These are phyloP conservation scores for Aspergillus neoniger DNA, from an alignment of 2,329 filamentous ascomycete species.

Conservation along the genomic window DNA sequence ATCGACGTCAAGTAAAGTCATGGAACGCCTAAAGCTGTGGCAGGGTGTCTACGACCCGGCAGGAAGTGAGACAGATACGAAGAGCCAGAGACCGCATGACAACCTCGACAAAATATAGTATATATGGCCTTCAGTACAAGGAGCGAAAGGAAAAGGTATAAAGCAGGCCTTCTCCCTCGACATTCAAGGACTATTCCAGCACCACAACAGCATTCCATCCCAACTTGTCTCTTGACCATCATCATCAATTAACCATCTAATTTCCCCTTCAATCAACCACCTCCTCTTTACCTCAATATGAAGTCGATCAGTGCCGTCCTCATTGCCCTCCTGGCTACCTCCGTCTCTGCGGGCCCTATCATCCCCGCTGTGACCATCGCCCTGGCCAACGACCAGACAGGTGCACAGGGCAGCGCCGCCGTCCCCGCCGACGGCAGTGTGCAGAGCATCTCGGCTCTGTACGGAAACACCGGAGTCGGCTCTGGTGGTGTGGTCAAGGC, in stretches of 20 bases:
- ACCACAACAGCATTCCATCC: neutral
- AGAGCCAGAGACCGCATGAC: neutral
- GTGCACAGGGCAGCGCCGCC: slow-evolving; percentile 23
- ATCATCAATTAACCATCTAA: neutral
- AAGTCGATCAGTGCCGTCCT: slow-evolving; percentile 22
- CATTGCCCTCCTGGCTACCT: slow-evolving; percentile 21
- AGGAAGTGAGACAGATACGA: neutral
- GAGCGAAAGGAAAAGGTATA: neutral
- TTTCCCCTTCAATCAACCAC: neutral
- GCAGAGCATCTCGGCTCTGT: slow-evolving; percentile 24
- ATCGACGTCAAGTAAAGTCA: neutral
- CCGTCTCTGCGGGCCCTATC: slow-evolving; percentile 18
- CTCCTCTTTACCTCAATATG: slow-evolving; percentile 17
- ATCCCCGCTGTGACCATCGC: slow-evolving; percentile 22
- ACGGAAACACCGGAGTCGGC: slow-evolving; percentile 25
- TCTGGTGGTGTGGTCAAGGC: slow-evolving; percentile 23
- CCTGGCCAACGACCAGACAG: slow-evolving; percentile 30
- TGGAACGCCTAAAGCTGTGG: slow-evolving; percentile 1
- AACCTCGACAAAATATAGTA: neutral
- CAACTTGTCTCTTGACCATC: neutral
- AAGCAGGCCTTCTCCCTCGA: neutral
- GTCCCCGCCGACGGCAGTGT: slow-evolving; percentile 24
- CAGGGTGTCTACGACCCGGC: neutral
- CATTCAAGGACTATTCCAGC: neutral
- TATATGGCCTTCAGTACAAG: neutral